Base-by-base conservation (phyloP, 257 asterid genomes). In the Przewalskia tangutica region DNA sequence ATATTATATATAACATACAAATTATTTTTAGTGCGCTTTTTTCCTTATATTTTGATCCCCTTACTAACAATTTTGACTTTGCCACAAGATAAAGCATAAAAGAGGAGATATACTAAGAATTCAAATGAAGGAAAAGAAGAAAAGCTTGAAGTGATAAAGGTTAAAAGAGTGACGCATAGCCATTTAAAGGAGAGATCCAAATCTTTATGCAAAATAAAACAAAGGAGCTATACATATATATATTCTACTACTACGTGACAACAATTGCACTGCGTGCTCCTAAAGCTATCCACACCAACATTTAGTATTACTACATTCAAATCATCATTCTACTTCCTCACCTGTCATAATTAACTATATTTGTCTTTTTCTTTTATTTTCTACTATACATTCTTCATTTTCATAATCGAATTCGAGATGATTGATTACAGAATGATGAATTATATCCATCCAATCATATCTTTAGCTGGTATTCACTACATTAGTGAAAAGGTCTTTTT, bases 231-330 rank as follows among this genome's bases (percentile, higher is more conserved):
- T n/a, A 27, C 0, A 1, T 27, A 27, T 27, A 3, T 38, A 38
- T 38, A 5, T 38, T 38, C 23, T 55, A 16, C 9, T 55, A 55
- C 20, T 55, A 55, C 62, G 34, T n/a, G 23, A 16, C 13, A 64
- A 8, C 68, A 77, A 66, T 62, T 6, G 20, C 82, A 54, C 80
- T n/a, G 83, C 85, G 83, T 66, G 48, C 75, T 20, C 54, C 66
- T 27, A 75, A 60, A 82, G 82, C 82, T 34, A 36, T 71, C 40
- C 20, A 23, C 17, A 3, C 27, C 3, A 0, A 51, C 56, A 51
- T 51, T 48, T 48, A 20, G 10, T 7, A 18, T 8, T 20, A 6
- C 38, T 9, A 6, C 78, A 42, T 46, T 70, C 40, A n/a, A 70
- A 18, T 70, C 32, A 12, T 70, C 38, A 36, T 18, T 10, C 18